Conservation (phyloP, 1,139 yeast genomes). For the Hanseniaspora uvarum region DNA sequence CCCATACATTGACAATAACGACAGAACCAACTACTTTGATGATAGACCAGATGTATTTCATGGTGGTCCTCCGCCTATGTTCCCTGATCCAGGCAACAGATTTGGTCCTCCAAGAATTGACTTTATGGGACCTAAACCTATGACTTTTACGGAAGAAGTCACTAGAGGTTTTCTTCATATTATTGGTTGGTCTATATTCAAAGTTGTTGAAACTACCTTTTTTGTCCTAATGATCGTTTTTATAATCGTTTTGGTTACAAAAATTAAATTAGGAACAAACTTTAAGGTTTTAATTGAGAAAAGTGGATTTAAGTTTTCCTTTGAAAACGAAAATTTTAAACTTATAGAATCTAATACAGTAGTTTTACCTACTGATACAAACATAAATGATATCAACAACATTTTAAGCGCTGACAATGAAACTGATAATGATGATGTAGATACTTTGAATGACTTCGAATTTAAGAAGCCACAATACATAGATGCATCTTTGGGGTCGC, state of each 20-base stretch:
- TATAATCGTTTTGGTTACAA: constrained; percentile 32
- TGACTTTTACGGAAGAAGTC: constrained; percentile 9
- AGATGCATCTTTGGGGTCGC: constrained; percentile 16
- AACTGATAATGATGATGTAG: constrained; percentile 16
- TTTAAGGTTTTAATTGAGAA: constrained; percentile 29
- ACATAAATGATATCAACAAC: neutral
- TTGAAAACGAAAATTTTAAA: constrained; percentile 9
- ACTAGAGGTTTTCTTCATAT: constrained; percentile 16
- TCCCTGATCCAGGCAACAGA: constrained; percentile 19
- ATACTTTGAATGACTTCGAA: constrained; percentile 10
- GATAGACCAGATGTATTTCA: neutral
- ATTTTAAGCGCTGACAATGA: neutral
- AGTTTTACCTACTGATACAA: constrained; percentile 21
- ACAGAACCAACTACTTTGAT: neutral
- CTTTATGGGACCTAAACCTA: constrained; percentile 13
- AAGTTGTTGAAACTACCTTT: constrained; percentile 43
- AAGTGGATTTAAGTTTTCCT: constrained; percentile 26
- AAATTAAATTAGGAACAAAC: constrained; percentile 37
- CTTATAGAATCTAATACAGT: neutral
- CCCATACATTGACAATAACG: neutral
- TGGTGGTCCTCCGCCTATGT: constrained; percentile 17
- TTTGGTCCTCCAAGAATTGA: constrained; percentile 19
- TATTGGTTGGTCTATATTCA: constrained; percentile 33
- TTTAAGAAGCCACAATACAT: constrained; percentile 9
- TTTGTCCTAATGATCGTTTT: constrained; percentile 35